Evolutionary conservation across 768 basidiomycete species (phyloP).

Genomic region (Nevesoporus exiguus): DNA sequence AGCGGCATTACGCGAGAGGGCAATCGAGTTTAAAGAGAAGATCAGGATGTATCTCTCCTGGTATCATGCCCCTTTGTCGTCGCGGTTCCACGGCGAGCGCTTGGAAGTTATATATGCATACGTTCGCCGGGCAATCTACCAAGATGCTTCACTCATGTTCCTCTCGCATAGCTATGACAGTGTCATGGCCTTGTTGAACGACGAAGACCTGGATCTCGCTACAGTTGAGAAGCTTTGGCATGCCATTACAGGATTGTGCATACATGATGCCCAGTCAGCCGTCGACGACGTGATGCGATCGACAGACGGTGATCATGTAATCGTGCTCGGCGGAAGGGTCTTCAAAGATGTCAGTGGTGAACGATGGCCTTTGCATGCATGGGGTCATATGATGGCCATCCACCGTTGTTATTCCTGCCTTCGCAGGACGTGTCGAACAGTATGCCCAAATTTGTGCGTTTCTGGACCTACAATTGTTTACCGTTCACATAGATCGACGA

Average conservation of each 20-base stretch:
- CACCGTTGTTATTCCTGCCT: slow-evolving; percentile 33
- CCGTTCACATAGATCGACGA: slow-evolving; percentile 26
- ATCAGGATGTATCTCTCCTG: slow-evolving; percentile 33
- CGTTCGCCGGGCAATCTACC: slow-evolving; percentile 37
- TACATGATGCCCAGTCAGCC: slow-evolving; percentile 30
- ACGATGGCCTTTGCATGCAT: slow-evolving; percentile 34
- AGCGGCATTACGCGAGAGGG: slow-evolving; percentile 34
- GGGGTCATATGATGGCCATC: slow-evolving; percentile 34
- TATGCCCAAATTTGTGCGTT: slow-evolving; percentile 5
- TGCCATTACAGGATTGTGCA: slow-evolving; percentile 24
- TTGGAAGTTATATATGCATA: slow-evolving; percentile 34
- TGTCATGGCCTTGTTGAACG: slow-evolving; percentile 30
- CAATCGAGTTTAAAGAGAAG: slow-evolving; percentile 30
- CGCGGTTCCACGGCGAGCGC: slow-evolving; percentile 34
- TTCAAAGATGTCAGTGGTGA: slow-evolving; percentile 29
- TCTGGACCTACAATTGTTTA: not conserved
- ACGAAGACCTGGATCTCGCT: slow-evolving; percentile 28
- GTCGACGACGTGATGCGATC: slow-evolving; percentile 34
- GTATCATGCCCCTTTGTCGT: slow-evolving; percentile 31
- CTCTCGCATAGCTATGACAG: slow-evolving; percentile 33
- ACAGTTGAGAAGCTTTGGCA: slow-evolving; percentile 36
- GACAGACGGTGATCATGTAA: slow-evolving; percentile 26
- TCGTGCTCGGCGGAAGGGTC: slow-evolving; percentile 34
- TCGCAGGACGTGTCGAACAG: slow-evolving; percentile 31
- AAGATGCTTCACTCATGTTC: slow-evolving; percentile 37